These are phyloP conservation scores for Xylariomycetidae sp. DNA, from an alignment of 2,329 filamentous ascomycete genomes.

Conservation along the genomic window DNA sequence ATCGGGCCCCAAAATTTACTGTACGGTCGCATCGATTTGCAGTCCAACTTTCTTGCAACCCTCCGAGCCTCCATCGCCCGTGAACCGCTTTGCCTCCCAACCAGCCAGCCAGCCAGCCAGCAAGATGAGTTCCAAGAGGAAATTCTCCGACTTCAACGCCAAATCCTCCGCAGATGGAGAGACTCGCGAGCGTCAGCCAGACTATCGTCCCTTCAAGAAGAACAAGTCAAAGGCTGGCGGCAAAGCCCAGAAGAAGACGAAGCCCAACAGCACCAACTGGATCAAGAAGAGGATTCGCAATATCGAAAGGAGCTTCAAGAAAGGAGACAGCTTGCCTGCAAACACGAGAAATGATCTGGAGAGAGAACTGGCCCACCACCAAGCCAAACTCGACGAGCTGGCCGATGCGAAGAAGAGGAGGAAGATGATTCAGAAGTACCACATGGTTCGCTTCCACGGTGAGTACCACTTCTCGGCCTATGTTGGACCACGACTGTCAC, in stretches of 20 bases:
- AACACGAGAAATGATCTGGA: slow-evolving; percentile 64
- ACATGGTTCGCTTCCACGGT: slow-evolving; percentile 84
- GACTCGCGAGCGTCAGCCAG: slow-evolving; percentile 8
- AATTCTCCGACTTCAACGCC: slow-evolving; percentile 20
- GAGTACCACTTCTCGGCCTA: slow-evolving; percentile 22
- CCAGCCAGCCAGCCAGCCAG: not conserved
- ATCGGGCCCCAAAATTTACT: too few species aligned
- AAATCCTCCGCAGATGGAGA: slow-evolving; percentile 12
- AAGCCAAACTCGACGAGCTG: slow-evolving; percentile 55
- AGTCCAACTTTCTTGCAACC: too few species aligned
- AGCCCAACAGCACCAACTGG: slow-evolving; percentile 47
- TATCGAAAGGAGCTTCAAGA: slow-evolving; percentile 59
- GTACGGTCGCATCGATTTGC: too few species aligned
- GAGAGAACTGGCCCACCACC: slow-evolving; percentile 62
- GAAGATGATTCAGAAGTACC: slow-evolving; percentile 71
- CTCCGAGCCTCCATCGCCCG: too few species aligned
- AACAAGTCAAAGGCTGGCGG: slow-evolving; percentile 24
- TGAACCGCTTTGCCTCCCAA: not conserved
- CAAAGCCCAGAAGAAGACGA: slow-evolving; percentile 36
- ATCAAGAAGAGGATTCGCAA: slow-evolving; percentile 68
- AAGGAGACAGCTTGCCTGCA: slow-evolving; percentile 58
- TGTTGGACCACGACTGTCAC: too few species aligned
- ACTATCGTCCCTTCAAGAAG: slow-evolving; percentile 22
- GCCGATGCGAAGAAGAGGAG: slow-evolving; percentile 55
- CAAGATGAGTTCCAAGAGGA: slow-evolving; percentile 25